These are phyloP conservation scores for Aspergillus tanneri DNA, from an alignment of 2,329 filamentous ascomycete genomes.

Conservation along the genomic window DNA sequence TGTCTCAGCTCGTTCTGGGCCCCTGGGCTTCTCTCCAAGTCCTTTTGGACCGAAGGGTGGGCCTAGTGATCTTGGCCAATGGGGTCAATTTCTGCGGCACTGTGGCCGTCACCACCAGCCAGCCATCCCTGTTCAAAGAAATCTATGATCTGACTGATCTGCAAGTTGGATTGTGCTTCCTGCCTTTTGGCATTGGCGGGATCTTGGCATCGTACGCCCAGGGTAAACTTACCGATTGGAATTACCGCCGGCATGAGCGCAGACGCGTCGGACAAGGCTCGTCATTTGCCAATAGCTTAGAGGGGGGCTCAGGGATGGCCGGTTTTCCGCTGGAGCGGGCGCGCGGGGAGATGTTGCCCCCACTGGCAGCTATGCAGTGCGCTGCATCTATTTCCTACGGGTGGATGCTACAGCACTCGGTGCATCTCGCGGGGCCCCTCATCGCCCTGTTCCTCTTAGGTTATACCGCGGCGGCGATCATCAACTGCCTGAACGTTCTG, in stretches of 20 bases:
- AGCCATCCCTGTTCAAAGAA: constrained; percentile 28
- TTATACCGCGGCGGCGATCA: constrained; percentile 7
- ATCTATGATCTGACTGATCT: constrained; percentile 46
- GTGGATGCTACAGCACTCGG: constrained; percentile 15
- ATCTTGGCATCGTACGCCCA: constrained; percentile 42
- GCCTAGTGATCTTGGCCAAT: constrained; percentile 38
- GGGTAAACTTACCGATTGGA: constrained; percentile 45
- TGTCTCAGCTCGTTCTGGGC: constrained; percentile 40
- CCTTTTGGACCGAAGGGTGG: constrained; percentile 36
- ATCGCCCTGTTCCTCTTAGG: constrained; percentile 23
- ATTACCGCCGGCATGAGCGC: constrained; percentile 47
- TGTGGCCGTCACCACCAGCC: constrained; percentile 35
- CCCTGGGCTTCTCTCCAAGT: constrained; percentile 39
- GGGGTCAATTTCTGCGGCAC: constrained; percentile 26
- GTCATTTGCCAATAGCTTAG: constrained; percentile 51
- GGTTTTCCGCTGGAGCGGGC: constrained; percentile 49
- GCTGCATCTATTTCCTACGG: constrained; percentile 26
- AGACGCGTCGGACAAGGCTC: constrained; percentile 47
- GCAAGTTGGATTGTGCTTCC: constrained; percentile 44
- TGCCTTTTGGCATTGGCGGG: constrained; percentile 44
- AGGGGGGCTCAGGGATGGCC: constrained; percentile 42
- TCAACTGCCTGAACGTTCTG: constrained; percentile 18
- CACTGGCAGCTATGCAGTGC: constrained; percentile 30
- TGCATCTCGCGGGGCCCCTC: constrained; percentile 18
- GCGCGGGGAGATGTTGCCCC: constrained; percentile 36